Percentiles rank a stretch among this genome's conserved stretches.
These are phyloP conservation scores for Periconia macrospinosa DNA, from an alignment of 2,329 filamentous ascomycete species.

Conservation along the genomic window DNA sequence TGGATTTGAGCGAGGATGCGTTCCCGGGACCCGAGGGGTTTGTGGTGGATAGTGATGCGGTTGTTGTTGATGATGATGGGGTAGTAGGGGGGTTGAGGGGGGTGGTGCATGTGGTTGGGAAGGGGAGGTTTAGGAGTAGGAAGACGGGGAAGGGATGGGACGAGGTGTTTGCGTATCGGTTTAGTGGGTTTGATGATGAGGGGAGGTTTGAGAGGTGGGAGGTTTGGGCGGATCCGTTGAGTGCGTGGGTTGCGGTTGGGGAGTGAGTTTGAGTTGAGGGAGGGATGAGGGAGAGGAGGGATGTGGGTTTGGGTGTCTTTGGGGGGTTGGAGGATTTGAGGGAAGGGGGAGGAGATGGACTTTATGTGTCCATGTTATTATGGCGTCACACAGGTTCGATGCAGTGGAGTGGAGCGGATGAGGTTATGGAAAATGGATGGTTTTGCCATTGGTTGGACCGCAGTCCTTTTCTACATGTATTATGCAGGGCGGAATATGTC, in stretches of 20 bases:
- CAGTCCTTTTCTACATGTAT: not conserved
- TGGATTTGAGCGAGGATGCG: slow-evolving; percentile 32
- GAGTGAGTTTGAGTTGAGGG: too few species aligned
- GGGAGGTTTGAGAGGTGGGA: slow-evolving; percentile 48
- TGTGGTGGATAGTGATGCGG: slow-evolving; percentile 41
- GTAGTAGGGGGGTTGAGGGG: slow-evolving; percentile 30
- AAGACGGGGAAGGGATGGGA: slow-evolving; percentile 46
- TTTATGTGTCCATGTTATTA: too few species aligned
- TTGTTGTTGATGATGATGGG: slow-evolving; percentile 40
- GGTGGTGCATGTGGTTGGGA: slow-evolving; percentile 42
- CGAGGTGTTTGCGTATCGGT: slow-evolving; percentile 45
- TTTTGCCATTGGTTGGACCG: not conserved
- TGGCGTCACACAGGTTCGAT: too few species aligned
- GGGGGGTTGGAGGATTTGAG: too few species aligned
- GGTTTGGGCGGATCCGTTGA: slow-evolving; percentile 49
- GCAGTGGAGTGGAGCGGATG: too few species aligned
- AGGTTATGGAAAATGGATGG: too few species aligned
- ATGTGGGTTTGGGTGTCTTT: too few species aligned
- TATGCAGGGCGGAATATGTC: not conserved
- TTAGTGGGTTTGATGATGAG: slow-evolving; percentile 44
- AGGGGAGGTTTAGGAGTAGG: slow-evolving; percentile 35
- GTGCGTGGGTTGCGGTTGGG: slow-evolving; percentile 45
- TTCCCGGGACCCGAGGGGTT: slow-evolving; percentile 38
- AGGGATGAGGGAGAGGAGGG: too few species aligned
- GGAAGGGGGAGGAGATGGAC: too few species aligned